Evolutionary conservation across 139 green algal species (phyloP), one percentile per base, ranked within the genome.

Genomic region (Closterium sp.): DNA sequence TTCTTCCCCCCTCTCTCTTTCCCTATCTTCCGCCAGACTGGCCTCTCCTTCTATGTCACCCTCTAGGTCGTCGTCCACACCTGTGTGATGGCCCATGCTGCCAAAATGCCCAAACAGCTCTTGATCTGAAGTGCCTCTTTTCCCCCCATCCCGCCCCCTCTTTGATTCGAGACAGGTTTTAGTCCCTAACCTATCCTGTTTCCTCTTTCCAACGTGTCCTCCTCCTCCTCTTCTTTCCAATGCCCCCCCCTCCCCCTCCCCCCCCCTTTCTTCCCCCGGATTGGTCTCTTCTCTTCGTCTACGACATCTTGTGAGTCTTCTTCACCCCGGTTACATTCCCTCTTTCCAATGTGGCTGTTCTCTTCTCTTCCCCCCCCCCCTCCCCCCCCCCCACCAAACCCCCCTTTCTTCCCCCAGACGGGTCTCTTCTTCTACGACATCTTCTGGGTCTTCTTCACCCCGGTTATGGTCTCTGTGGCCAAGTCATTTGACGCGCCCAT

Each of bases 251-350:
- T 12, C 38, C 86, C 31, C 19, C 36, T 21, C 28, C 16, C 36
- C 86, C 31, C 16, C 0, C 25, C 36, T 30, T 12, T 1, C 32
- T 9, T 8, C 86, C 32, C 84, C 92, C 25, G 3, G 9, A 4
- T 31, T 88, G 93, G 91, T n/a, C n/a, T 43, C 97, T 97, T 0
- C 94, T 99, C 10, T 99, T 99, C 92, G 96, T 99, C 64, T 99
- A 99, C 88, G 98, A 99, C 96, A 98, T 99, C 90, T 99, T 99
- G 93, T 99, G 98, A 98, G 98, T 99, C 30, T 99, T 99, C 95
- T 99, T 94, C 38, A 66, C 38, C 21, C 38, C 38, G 38, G 38
- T 66, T 66, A 66, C 21, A 12, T 10, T 66, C 38, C 21, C n/a
- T n/a, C n/a, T 10, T 12, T 66, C 16, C 38, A 66, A 23, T 66